Evolutionary conservation across 2,329 filamentous ascomycete genomes (phyloP).

Genomic region (Exophiala bonariae): DNA sequence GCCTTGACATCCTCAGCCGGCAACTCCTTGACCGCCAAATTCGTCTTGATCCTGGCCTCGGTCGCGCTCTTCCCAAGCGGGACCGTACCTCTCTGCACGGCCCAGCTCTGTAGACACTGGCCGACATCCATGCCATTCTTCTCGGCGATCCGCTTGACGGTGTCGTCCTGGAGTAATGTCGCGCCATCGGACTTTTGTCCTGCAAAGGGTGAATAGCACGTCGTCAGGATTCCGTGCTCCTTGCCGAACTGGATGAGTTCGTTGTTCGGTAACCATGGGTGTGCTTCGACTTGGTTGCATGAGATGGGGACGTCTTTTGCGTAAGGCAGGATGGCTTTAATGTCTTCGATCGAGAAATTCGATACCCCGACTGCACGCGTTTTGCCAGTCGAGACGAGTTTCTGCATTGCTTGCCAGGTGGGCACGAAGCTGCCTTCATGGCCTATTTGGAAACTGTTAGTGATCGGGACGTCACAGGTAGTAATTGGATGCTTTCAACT

Average conservation of each 20-base stretch:
- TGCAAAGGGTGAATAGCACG: constrained; percentile 44
- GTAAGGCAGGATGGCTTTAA: constrained; percentile 47
- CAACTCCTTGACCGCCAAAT: constrained; percentile 64
- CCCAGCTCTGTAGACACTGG: constrained; percentile 66
- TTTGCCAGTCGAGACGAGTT: constrained; percentile 58
- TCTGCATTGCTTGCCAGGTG: constrained; percentile 68
- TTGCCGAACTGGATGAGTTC: constrained; percentile 45
- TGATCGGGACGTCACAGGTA: too few relatives aligned
- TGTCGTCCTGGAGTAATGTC: constrained; percentile 49
- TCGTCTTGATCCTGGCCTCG: constrained; percentile 63
- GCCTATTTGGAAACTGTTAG: constrained; percentile 4
- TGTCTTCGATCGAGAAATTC: constrained; percentile 64
- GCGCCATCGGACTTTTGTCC: constrained; percentile 13
- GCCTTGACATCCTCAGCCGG: constrained; percentile 58
- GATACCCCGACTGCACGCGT: constrained; percentile 74
- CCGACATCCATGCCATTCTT: constrained; percentile 60
- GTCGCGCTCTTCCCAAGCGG: constrained; percentile 72
- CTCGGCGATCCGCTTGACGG: constrained; percentile 58
- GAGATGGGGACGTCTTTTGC: constrained; percentile 42
- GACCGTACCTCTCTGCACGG: constrained; percentile 63
- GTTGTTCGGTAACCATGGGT: constrained; percentile 49
- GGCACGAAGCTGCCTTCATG: constrained; percentile 31
- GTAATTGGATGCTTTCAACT: too few relatives aligned
- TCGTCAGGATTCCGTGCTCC: constrained; percentile 40
- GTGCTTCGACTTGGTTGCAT: constrained; percentile 48